Conservation (phyloP, 305 asterid species). For the Caryopteris hybrid region DNA sequence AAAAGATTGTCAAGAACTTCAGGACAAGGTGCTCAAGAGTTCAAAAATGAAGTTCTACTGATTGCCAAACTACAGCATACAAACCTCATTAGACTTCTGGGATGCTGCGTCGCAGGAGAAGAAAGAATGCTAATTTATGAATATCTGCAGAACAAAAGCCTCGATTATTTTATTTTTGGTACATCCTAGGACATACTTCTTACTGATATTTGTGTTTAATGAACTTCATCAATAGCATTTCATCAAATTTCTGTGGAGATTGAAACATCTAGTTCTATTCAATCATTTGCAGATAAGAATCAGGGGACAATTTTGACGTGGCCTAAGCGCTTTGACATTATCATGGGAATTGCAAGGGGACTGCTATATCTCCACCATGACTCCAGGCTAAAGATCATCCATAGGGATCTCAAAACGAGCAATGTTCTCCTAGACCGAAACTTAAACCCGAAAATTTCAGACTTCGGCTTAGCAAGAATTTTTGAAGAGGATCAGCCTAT, state of each 20-base stretch:
- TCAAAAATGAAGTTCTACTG: slow-evolving; percentile 48
- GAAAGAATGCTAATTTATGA: slow-evolving; percentile 48
- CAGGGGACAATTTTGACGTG: slow-evolving; percentile 15
- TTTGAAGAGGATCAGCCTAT: slow-evolving; percentile 24
- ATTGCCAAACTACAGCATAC: slow-evolving; percentile 62
- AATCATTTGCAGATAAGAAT: background rate
- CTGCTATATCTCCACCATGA: too few relatives aligned
- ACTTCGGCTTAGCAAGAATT: slow-evolving; percentile 34
- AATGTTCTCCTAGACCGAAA: slow-evolving; percentile 27
- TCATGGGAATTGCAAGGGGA: too few relatives aligned
- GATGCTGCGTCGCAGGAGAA: slow-evolving; percentile 49
- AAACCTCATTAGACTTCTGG: slow-evolving; percentile 57
- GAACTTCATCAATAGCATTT: background rate
- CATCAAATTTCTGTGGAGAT: too few relatives aligned
- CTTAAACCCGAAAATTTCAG: slow-evolving; percentile 33
- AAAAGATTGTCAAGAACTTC: slow-evolving; percentile 18
- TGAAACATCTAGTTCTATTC: background rate
- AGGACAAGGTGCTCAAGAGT: slow-evolving; percentile 48
- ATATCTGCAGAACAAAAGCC: slow-evolving; percentile 30
- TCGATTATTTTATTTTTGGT: slow-evolving; percentile 5
- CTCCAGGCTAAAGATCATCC: too few relatives aligned
- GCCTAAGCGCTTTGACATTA: too few relatives aligned
- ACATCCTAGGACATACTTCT: background rate
- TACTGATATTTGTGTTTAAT: background rate
- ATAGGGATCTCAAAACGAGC: slow-evolving; percentile 35